A percentile compares a stretch with the other conserved stretches of the same genome.
These are phyloP conservation scores for Tolypocladium inflatum DNA, from an alignment of 2,329 filamentous ascomycete species.

Conservation along the genomic window DNA sequence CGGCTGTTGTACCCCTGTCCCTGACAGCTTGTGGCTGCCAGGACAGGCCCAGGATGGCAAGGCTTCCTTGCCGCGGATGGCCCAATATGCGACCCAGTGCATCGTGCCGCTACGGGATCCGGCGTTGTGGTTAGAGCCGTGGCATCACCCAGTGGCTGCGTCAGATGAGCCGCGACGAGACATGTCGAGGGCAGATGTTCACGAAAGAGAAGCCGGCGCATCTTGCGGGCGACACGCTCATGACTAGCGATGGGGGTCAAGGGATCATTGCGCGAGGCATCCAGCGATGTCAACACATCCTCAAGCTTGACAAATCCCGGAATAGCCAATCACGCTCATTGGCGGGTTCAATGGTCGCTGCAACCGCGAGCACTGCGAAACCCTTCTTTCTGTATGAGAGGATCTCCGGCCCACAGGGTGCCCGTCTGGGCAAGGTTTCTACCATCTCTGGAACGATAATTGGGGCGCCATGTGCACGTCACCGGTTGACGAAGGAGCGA, in stretches of 20 bases:
- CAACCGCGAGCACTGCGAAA: background rate
- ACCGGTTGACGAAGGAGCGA: constrained; percentile 2
- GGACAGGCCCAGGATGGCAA: background rate
- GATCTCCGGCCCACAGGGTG: background rate
- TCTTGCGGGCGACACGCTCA: background rate
- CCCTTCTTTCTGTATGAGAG: background rate
- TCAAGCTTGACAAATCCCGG: background rate
- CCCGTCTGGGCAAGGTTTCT: background rate
- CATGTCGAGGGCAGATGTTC: background rate
- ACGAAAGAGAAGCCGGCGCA: too few relatives aligned
- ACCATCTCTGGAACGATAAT: background rate
- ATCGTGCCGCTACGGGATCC: constrained; percentile 4
- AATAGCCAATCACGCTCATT: background rate
- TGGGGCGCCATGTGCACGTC: background rate
- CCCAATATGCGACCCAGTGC: constrained; percentile 1
- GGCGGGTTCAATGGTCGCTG: background rate
- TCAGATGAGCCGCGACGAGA: background rate
- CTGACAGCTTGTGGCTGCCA: constrained; percentile 4
- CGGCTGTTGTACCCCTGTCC: constrained; percentile 4
- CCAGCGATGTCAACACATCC: background rate
- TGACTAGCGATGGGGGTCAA: background rate
- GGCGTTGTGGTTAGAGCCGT: constrained; percentile 3
- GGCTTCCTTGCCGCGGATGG: background rate
- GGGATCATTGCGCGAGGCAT: background rate
- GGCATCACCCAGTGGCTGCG: background rate